These are phyloP conservation scores for Gymnopus androsaceus DNA, from an alignment of 1,284 basidiomycete species.

Conservation along the genomic window DNA sequence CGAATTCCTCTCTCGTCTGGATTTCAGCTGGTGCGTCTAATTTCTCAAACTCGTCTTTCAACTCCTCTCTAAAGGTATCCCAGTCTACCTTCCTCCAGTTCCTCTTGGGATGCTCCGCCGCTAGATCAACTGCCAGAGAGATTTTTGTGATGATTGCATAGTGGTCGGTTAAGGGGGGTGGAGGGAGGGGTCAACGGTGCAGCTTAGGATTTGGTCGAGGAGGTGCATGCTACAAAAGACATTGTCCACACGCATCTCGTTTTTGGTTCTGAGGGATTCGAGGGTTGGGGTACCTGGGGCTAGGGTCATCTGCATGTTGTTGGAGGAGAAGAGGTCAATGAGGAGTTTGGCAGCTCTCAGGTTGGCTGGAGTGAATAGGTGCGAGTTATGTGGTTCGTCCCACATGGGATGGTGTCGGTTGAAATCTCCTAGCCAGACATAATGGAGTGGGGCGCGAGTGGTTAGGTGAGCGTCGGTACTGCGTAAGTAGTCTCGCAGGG, in stretches of 20 bases:
- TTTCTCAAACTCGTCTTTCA: background rate
- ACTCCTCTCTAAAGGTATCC: background rate
- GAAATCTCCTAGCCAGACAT: too few species aligned
- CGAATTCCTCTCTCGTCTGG: background rate
- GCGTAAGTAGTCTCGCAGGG: conserved; percentile 6
- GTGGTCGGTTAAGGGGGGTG: background rate
- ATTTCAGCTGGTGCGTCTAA: background rate
- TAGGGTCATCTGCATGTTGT: conserved; percentile 26
- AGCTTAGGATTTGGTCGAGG: conserved; percentile 18
- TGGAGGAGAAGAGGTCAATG: conserved; percentile 18
- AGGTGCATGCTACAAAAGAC: conserved; percentile 28
- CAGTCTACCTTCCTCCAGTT: background rate
- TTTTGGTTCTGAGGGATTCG: conserved; percentile 25
- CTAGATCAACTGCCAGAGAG: background rate
- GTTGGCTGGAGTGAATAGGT: conserved; percentile 33
- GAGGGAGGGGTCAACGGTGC: background rate
- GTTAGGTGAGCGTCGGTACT: too few species aligned
- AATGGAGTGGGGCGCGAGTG: conserved; percentile 13
- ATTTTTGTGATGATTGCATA: background rate
- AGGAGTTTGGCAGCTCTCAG: conserved; percentile 16
- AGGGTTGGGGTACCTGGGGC: conserved; percentile 32
- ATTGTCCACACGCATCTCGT: conserved; percentile 35
- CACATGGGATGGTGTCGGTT: too few species aligned
- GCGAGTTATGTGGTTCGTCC: too few species aligned
- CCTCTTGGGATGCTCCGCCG: background rate